Percentiles rank a stretch among this genome's conserved stretches.
phyloP scores from a whole-genome alignment of 2,329 filamentous ascomycete genomes.

The Fusarium sp. region DNA sequence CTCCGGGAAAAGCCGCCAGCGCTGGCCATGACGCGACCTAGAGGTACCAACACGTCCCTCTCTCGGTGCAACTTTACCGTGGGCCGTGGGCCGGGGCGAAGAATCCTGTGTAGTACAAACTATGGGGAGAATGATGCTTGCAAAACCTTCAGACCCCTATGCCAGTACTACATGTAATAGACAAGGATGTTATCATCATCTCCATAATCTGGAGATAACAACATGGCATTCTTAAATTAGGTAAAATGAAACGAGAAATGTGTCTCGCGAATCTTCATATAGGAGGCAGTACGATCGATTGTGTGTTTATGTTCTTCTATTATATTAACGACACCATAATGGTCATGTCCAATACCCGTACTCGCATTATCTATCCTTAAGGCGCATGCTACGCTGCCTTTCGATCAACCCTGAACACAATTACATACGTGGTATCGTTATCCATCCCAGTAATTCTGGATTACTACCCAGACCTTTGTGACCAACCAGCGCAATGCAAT shows the following conservation, averaged over 20 bases:
- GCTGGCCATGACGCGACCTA: constrained; percentile 7
- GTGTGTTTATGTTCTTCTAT: constrained; percentile 12
- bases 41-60: background rate
- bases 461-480: constrained; percentile 12
- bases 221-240: background rate
- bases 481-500: constrained; percentile 32
- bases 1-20: constrained; percentile 27
- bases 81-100: constrained; percentile 2
- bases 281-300: background rate
- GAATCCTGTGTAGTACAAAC: background rate
- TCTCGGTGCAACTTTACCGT: constrained; percentile 10
- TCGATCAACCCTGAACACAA: constrained; percentile 15
- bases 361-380: background rate
- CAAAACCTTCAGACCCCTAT: background rate
- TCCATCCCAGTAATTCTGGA: constrained; percentile 17
- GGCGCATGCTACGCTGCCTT: background rate
- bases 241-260: background rate
- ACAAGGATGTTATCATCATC: background rate
- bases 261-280: background rate
- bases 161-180: background rate
- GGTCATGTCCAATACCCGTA: background rate
- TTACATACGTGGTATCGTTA: constrained; percentile 37
- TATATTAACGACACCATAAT: constrained; percentile 10
- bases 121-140: constrained; percentile 2
- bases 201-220: background rate